phyloP scores from a whole-genome alignment of 169 alveolate species.

The Ichthyophthirius multifiliis region DNA sequence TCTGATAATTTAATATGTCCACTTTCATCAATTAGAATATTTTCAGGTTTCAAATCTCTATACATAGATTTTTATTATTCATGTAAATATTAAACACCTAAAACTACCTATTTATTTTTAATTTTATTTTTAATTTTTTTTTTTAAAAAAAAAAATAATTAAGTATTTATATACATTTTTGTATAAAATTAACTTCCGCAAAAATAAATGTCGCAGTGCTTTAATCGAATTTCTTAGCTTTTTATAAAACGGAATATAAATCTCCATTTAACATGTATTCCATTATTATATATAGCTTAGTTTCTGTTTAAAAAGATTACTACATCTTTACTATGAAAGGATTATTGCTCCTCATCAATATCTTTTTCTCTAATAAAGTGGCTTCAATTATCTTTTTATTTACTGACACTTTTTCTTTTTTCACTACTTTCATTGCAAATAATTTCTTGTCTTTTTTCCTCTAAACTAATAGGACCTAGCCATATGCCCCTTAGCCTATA shows the following conservation, averaged over 20 bases:
- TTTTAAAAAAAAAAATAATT: background rate
- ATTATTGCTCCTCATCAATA: background rate
- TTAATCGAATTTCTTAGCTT: background rate
- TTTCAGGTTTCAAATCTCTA: conserved; percentile 8
- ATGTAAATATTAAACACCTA: background rate
- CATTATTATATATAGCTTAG: background rate
- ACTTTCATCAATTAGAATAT: background rate
- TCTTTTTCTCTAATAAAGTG: background rate
- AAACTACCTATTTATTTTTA: background rate
- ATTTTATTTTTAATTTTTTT: background rate
- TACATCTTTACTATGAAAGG: background rate
- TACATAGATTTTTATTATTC: background rate
- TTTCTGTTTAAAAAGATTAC: background rate
- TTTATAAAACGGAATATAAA: background rate
- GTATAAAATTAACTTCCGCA: background rate
- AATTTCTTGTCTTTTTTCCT: background rate
- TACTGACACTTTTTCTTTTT: background rate
- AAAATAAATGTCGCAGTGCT: background rate
- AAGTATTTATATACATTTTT: too few species aligned
- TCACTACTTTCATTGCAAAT: conserved; percentile 2
- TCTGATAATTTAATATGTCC: conserved; percentile 5
- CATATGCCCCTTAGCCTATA: background rate
- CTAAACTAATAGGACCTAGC: background rate
- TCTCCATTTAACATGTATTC: conserved; percentile 5
- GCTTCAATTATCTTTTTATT: background rate